Conservation (phyloP, 2,329 filamentous ascomycete species). For the Spiromastix sp. region DNA sequence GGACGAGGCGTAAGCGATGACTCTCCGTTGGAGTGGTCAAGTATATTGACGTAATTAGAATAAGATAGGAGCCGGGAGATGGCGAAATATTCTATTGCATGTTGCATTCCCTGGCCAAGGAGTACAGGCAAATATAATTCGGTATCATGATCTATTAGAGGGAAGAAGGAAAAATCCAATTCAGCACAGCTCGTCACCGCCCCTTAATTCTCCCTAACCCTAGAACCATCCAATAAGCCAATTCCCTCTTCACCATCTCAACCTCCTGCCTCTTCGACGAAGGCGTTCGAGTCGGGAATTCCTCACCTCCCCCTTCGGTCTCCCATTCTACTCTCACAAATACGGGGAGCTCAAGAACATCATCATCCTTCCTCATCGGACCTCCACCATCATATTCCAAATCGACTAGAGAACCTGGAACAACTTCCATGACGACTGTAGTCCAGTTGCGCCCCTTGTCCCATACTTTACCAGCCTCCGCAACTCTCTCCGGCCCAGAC, state of each 20-base stretch:
- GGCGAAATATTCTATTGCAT: too few relatives aligned
- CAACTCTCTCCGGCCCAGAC: conserved; percentile 40
- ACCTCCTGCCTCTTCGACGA: conserved; percentile 41
- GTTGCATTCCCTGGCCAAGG: too few relatives aligned
- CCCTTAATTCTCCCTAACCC: conserved; percentile 68
- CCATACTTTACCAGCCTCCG: conserved; percentile 93
- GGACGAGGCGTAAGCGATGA: too few relatives aligned
- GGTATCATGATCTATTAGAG: too few relatives aligned
- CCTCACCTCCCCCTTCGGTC: conserved; percentile 43
- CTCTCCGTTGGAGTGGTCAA: too few relatives aligned
- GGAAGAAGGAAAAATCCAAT: too few relatives aligned
- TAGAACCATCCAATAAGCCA: conserved; percentile 93
- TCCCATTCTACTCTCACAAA: conserved; percentile 92
- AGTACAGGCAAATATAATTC: too few relatives aligned
- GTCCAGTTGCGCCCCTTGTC: conserved; percentile 91
- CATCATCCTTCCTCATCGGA: conserved; percentile 42
- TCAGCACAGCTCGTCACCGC: too few relatives aligned
- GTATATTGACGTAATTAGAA: too few relatives aligned
- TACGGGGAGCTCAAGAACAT: conserved; percentile 79
- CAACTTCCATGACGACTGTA: conserved; percentile 82
- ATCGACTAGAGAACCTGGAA: conserved; percentile 43
- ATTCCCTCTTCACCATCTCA: conserved; percentile 66
- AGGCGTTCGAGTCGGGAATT: conserved; percentile 19
- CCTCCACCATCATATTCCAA: conserved; percentile 17
- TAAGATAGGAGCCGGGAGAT: too few relatives aligned